Conservation (phyloP, 176 grass and related monocot species). For the Eleusine coracana region DNA sequence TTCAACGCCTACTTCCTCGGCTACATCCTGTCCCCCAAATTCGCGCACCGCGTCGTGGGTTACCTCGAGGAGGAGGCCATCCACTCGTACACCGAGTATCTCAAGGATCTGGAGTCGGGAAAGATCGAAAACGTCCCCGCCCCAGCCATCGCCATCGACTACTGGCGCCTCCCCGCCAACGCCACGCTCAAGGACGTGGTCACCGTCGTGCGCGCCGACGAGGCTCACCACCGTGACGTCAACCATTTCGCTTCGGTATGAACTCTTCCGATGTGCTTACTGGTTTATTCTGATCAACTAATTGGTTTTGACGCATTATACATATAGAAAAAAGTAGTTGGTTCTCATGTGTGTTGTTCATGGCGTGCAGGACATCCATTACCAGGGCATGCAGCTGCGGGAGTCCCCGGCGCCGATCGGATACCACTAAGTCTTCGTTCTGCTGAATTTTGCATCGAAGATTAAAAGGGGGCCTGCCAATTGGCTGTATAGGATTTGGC, state of each 20-base stretch:
- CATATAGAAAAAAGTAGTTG: no score
- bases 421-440: slow-evolving; percentile 47
- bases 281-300: no score
- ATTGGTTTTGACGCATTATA: no score
- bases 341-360: background rate
- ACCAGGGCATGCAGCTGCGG: slow-evolving; percentile 71
- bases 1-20: slow-evolving; percentile 67
- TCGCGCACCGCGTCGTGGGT: slow-evolving; percentile 67
- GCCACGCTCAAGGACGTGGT: slow-evolving; percentile 82
- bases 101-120: slow-evolving; percentile 68
- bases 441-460: slow-evolving; percentile 28
- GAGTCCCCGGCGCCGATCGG: slow-evolving; percentile 64
- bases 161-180: slow-evolving; percentile 65
- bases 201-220: slow-evolving; percentile 65
- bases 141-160: slow-evolving; percentile 80
- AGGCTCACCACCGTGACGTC: slow-evolving; percentile 81
- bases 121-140: slow-evolving; percentile 66
- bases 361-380: slow-evolving; percentile 64
- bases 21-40: slow-evolving; percentile 64
- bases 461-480: background rate
- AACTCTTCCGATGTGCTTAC: background rate
- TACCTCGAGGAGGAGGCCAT: slow-evolving; percentile 91
- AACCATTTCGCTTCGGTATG: slow-evolving; percentile 80
- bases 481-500: background rate
- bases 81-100: slow-evolving; percentile 77